Conservation (phyloP, 306 rosid species). For the Arachis stenosperma region DNA sequence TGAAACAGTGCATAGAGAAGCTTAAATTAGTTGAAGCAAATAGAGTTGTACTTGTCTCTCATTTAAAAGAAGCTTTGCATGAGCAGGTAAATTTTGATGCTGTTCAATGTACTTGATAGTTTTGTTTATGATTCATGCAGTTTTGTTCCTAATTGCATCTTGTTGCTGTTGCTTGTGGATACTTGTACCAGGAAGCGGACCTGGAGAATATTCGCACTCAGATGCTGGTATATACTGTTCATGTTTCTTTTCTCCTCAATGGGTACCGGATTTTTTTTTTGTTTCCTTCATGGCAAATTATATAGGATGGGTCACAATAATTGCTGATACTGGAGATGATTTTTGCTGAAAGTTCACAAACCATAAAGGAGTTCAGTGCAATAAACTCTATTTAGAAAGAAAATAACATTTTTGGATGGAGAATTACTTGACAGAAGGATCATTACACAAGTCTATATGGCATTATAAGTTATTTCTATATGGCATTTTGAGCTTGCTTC, state of each 20-base stretch:
- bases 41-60: slow-evolving; percentile 77
- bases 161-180: slow-evolving; percentile 30
- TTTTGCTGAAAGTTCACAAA: slow-evolving; percentile 17
- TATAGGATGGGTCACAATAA: not conserved
- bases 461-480: not conserved
- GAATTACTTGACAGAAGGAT: slow-evolving; percentile 24
- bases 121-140: not conserved
- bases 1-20: slow-evolving; percentile 76
- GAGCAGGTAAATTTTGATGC: slow-evolving; percentile 64
- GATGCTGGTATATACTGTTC: slow-evolving; percentile 71
- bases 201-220: slow-evolving; percentile 83
- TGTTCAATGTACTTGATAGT: not conserved
- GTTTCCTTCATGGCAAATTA: slow-evolving; percentile 10
- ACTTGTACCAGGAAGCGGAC: slow-evolving; percentile 73
- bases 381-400: slow-evolving; percentile 17
- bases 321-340: slow-evolving; percentile 6
- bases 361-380: slow-evolving; percentile 2
- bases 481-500: slow-evolving; percentile 22
- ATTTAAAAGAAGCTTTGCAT: slow-evolving; percentile 80
- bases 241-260: slow-evolving; percentile 4
- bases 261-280: slow-evolving; percentile 1
- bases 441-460: not conserved
- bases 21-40: slow-evolving; percentile 73
- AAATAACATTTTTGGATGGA: slow-evolving; percentile 25
- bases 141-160: slow-evolving; percentile 28